Evolutionary conservation across 2,329 filamentous ascomycete species (phyloP), one percentile per base, ranked within the genome.

Genomic region (Ophiostoma piceae): DNA sequence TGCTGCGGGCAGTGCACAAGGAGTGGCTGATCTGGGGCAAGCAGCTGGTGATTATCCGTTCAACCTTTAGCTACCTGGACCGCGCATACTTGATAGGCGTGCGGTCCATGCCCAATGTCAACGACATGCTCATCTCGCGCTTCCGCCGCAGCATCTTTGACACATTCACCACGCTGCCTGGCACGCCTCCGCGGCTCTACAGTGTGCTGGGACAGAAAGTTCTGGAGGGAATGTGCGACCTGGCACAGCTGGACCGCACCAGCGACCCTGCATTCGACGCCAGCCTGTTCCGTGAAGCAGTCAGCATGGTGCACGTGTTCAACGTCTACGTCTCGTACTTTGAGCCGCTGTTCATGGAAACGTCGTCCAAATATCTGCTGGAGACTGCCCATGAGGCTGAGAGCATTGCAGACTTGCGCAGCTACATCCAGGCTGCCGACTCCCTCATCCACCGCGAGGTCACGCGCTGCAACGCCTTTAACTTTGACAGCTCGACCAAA

Each of bases 21-120:
- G 81, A 85, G 68, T 99, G 95, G 94, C 83, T 84, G 70, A 82
- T 82, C 29, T 99, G 94, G 94, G 90, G 89, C 74, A 82, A 84
- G 57, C 90, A 95, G 78, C 83, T 92, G 80, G 90, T 92, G 73
- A 88, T 89, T 16, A 87, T 99, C 68, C 88, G 93, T 67, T 94
- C 91, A 73, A 90, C 96, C 54, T 98, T 97, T 80, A 96, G 93
- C 80, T 99, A 94, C 76, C 85, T 99, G 73, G 94, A 99, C 77
- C 89, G 95, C 73, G 92, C 93, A 1, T 97, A 93, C 76, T 84
- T 99, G 8, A 82, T 97, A 2, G 89, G 90, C 70, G 88, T 89
- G 65, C 88, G 89, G 74, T 87, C 90, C 29, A 80, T 85, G 47
- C 84, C 85, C 11, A 90, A 90, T 43, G 87, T 99, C 70, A 90